A percentile compares a stretch with the other conserved stretches of the same genome.
phyloP scores from a whole-genome alignment of 2,329 filamentous ascomycete genomes.

The Epichloe hybrida region DNA sequence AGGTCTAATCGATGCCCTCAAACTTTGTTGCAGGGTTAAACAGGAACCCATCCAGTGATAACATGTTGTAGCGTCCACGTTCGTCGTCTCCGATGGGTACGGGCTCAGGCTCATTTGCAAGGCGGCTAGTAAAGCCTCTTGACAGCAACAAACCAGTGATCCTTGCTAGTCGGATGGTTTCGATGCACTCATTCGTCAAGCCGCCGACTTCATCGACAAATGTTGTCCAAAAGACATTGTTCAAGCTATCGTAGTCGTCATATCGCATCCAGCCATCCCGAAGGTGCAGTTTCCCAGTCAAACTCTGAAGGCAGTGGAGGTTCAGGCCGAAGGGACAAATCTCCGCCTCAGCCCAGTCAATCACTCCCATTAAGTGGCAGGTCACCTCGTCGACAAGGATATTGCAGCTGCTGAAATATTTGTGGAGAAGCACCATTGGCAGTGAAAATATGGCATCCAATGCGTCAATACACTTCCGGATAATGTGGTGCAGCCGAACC shows the following conservation, averaged over 20 bases:
- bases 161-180: constrained; percentile 18
- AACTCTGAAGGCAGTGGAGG: constrained; percentile 19
- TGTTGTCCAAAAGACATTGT: constrained; percentile 20
- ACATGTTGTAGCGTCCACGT: constrained; percentile 24
- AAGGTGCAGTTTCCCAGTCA: constrained; percentile 23
- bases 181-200: constrained; percentile 13
- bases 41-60: constrained; percentile 23
- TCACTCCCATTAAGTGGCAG: constrained; percentile 24
- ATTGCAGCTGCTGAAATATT: constrained; percentile 24
- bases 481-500: constrained; percentile 18
- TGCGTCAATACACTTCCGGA: constrained; percentile 17
- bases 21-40: constrained; percentile 22
- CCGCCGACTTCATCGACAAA: constrained; percentile 17
- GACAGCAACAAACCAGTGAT: constrained; percentile 20
- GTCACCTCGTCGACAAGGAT: constrained; percentile 24
- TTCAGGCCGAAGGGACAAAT: constrained; percentile 27
- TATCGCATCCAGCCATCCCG: constrained; percentile 20
- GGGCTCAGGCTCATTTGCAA: constrained; percentile 15
- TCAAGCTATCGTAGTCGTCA: constrained; percentile 18
- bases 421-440: constrained; percentile 26
- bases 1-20: constrained; percentile 3
- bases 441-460: constrained; percentile 22
- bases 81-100: constrained; percentile 24
- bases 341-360: constrained; percentile 29
- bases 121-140: constrained; percentile 24